A percentile compares a stretch with the other conserved stretches of the same genome.
Evolutionary conservation across 164 flowering plant genomes (phyloP).

Genomic region (Piper betle): DNA sequence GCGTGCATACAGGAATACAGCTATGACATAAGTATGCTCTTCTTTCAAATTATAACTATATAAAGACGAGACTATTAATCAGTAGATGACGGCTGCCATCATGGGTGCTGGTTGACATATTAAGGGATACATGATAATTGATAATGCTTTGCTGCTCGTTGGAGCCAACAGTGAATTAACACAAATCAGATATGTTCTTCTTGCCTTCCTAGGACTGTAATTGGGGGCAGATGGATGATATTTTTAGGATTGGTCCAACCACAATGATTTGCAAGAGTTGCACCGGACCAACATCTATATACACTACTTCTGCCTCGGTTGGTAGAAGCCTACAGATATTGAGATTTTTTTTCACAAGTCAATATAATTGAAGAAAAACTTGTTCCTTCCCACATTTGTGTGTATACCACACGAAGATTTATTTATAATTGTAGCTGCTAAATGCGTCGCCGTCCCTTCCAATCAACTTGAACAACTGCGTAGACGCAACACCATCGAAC

Average conservation of each 20-base stretch:
- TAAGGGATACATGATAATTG: too few relatives aligned
- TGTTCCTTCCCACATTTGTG: background rate
- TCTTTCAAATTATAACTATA: background rate
- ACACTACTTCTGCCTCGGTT: too few relatives aligned
- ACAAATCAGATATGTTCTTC: background rate
- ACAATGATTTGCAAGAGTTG: too few relatives aligned
- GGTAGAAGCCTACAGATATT: background rate
- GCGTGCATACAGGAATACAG: background rate
- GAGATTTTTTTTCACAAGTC: background rate
- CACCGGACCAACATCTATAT: too few relatives aligned
- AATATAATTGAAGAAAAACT: background rate
- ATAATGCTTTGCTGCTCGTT: background rate
- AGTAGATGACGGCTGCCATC: too few relatives aligned
- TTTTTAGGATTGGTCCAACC: background rate
- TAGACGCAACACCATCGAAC: background rate
- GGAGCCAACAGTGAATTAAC: background rate
- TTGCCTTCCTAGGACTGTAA: background rate
- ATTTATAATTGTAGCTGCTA: background rate
- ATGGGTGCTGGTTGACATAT: too few relatives aligned
- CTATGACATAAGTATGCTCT: background rate
- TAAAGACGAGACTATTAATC: too few relatives aligned
- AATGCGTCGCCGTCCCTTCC: conserved; percentile 1
- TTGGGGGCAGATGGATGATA: background rate
- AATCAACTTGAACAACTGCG: background rate
- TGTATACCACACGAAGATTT: too few relatives aligned